phyloP scores from a whole-genome alignment of 2,329 filamentous ascomycete genomes.

The Rhexocercosporidium sp. region DNA sequence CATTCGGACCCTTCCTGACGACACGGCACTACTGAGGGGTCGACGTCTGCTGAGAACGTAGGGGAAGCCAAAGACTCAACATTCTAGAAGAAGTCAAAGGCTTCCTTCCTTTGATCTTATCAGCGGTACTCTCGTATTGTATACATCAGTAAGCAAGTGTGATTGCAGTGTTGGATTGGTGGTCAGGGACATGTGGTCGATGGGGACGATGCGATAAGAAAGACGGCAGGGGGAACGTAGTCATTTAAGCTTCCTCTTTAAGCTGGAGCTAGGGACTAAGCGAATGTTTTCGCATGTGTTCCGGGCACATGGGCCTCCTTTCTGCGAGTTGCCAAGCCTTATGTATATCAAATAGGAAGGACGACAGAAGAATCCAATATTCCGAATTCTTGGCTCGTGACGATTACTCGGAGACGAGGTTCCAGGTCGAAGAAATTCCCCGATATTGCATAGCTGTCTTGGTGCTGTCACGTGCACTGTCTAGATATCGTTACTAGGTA shows the following conservation, averaged over 20 bases:
- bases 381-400: not conserved
- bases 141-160: not conserved
- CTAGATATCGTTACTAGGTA: no score
- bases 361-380: not conserved
- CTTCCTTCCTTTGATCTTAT: not conserved
- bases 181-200: not conserved
- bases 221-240: not conserved
- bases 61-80: not conserved
- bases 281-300: not conserved
- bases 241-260: not conserved
- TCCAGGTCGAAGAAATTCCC: not conserved
- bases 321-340: not conserved
- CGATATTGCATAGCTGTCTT: no score
- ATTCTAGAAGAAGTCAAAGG: not conserved
- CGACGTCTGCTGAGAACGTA: not conserved
- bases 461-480: no score
- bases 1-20: not conserved
- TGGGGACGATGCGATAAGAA: not conserved
- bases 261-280: not conserved
- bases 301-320: not conserved
- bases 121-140: not conserved
- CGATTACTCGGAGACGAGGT: not conserved
- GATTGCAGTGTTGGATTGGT: not conserved
- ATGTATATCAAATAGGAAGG: not conserved
- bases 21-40: not conserved